These are phyloP conservation scores for Backusella morwellensis DNA, from an alignment of 192 early-diverging fungal genomes.

Conservation along the genomic window DNA sequence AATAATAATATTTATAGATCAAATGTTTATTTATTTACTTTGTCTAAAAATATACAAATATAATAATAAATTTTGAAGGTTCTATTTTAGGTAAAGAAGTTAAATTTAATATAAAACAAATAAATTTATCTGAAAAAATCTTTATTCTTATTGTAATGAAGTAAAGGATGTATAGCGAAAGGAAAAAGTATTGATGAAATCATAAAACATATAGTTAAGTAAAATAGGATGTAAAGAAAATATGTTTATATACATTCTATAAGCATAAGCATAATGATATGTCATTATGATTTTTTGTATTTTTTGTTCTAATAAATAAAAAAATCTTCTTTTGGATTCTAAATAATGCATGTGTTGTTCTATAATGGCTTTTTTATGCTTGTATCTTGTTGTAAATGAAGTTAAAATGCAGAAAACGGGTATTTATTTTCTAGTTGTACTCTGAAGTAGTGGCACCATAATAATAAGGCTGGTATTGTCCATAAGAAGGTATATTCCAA, in stretches of 20 bases:
- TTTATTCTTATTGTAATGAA: background rate
- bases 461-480: background rate
- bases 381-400: background rate
- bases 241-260: background rate
- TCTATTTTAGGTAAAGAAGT: background rate
- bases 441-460: background rate
- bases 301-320: background rate
- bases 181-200: background rate
- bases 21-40: background rate
- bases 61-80: background rate
- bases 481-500: background rate
- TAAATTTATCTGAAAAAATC: background rate
- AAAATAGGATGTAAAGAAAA: background rate
- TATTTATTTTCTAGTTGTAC: background rate
- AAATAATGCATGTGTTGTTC: background rate
- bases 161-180: background rate
- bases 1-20: background rate
- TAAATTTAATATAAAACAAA: background rate
- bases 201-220: background rate
- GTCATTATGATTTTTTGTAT: background rate
- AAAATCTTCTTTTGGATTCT: background rate
- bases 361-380: background rate
- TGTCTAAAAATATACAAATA: background rate
- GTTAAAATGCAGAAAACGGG: background rate
- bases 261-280: background rate